These are phyloP conservation scores for Botrytis pseudocinerea DNA, from an alignment of 2,329 filamentous ascomycete species.

Conservation along the genomic window DNA sequence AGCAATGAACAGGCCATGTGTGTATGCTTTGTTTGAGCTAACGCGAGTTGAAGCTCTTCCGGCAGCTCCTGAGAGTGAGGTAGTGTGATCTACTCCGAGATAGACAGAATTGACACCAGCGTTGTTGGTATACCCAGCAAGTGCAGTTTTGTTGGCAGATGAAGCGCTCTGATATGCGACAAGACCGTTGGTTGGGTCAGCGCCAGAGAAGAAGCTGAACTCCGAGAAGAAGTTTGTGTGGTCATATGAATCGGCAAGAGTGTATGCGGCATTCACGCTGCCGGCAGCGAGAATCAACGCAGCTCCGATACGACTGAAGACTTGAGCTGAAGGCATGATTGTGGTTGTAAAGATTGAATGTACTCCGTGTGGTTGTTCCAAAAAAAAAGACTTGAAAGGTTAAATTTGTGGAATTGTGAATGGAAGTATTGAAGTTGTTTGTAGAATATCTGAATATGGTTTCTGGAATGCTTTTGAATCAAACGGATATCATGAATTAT, in stretches of 20 bases:
- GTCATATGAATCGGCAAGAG: slow-evolving; percentile 47
- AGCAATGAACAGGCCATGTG: slow-evolving; percentile 56
- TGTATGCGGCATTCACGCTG: slow-evolving; percentile 42
- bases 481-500: background rate
- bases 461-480: background rate
- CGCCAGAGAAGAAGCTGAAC: slow-evolving; percentile 55
- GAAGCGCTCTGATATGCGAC: slow-evolving; percentile 65
- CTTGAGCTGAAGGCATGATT: slow-evolving; percentile 32
- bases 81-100: slow-evolving; percentile 68
- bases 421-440: slow-evolving; percentile 13
- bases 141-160: slow-evolving; percentile 57
- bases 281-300: slow-evolving; percentile 38
- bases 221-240: slow-evolving; percentile 48
- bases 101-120: slow-evolving; percentile 51
- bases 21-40: slow-evolving; percentile 54
- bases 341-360: background rate
- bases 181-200: slow-evolving; percentile 74
- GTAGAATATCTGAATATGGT: slow-evolving; percentile 10
- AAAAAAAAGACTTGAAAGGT: background rate
- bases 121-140: slow-evolving; percentile 47
- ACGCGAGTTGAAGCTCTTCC: slow-evolving; percentile 73
- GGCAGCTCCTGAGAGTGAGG: slow-evolving; percentile 46
- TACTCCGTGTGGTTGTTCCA: background rate
- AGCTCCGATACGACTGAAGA: slow-evolving; percentile 36
- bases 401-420: background rate